These are phyloP conservation scores for Solanum sejunctum DNA, from an alignment of 257 asterid species.

Conservation along the genomic window DNA sequence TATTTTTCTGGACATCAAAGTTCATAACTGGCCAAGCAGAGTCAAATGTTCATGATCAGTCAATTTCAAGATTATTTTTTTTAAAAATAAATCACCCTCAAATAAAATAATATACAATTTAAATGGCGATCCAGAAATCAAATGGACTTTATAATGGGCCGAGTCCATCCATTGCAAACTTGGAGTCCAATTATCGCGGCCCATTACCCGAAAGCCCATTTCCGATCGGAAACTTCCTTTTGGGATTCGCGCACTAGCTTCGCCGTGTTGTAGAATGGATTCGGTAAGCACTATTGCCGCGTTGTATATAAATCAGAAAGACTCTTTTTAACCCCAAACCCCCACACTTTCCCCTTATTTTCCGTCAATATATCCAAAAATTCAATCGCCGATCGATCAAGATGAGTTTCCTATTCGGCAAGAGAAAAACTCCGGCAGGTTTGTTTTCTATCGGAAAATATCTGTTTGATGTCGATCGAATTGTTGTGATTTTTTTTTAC, in stretches of 20 bases:
- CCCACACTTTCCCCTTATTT: neutral
- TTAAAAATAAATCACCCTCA: too few species aligned
- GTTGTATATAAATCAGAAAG: neutral
- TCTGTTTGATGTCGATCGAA: neutral
- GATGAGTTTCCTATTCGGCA: constrained; percentile 93
- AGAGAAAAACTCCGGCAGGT: constrained; percentile 95
- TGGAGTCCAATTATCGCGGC: neutral
- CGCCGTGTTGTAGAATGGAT: neutral
- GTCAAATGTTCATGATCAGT: too few species aligned
- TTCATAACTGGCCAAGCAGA: too few species aligned
- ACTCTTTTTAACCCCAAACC: neutral
- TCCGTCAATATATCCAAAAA: neutral
- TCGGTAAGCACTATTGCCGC: neutral
- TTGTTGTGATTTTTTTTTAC: neutral
- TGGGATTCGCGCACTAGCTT: neutral
- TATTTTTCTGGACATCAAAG: neutral
- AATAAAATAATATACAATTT: too few species aligned
- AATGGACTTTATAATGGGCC: neutral
- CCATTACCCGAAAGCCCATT: neutral
- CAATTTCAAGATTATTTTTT: too few species aligned
- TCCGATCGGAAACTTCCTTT: neutral
- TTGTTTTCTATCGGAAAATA: neutral
- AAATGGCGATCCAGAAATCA: neutral
- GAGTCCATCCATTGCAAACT: neutral
- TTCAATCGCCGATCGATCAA: constrained; percentile 5